Conservation (phyloP, 768 basidiomycete genomes). For the Hygrophoropsis aurantiaca region DNA sequence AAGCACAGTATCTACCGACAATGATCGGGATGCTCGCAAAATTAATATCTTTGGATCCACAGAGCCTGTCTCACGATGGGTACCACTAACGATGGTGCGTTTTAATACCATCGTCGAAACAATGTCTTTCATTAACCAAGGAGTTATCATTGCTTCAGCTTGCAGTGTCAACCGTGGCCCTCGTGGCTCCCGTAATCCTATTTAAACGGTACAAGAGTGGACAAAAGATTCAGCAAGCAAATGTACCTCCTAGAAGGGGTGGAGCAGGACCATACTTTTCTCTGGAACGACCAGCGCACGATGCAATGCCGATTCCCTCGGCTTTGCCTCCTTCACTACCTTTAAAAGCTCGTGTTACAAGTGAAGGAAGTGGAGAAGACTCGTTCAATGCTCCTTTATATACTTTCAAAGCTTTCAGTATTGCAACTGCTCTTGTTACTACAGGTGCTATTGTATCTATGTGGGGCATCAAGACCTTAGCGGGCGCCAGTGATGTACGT, state of each 20-base stretch:
- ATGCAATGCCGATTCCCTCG: not conserved
- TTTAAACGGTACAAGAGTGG: slow-evolving; percentile 8
- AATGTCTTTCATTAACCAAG: too few species aligned
- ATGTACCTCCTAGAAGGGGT: slow-evolving; percentile 9
- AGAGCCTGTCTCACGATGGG: slow-evolving; percentile 2
- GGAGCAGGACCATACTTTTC: not conserved
- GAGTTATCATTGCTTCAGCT: slow-evolving; percentile 1
- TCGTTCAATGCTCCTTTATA: slow-evolving; percentile 52
- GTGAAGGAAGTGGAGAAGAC: slow-evolving; percentile 16
- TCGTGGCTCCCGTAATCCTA: slow-evolving; percentile 12
- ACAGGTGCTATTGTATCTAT: slow-evolving; percentile 44
- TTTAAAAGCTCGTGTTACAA: not conserved
- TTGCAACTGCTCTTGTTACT: slow-evolving; percentile 62
- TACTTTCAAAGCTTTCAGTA: slow-evolving; percentile 60
- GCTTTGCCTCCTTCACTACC: not conserved
- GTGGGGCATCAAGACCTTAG: slow-evolving; percentile 47
- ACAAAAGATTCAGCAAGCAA: not conserved
- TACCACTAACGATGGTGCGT: slow-evolving; percentile 6
- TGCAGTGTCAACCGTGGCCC: slow-evolving; percentile 11
- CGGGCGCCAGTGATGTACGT: slow-evolving; percentile 60
- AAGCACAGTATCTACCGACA: slow-evolving; percentile 1
- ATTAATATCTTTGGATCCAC: not conserved
- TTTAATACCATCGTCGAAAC: too few species aligned
- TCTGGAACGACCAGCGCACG: not conserved
- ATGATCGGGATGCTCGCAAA: not conserved